Base-by-base conservation (phyloP, 2,329 filamentous ascomycete species). In the Paraphaeosphaeria sporulosa region DNA sequence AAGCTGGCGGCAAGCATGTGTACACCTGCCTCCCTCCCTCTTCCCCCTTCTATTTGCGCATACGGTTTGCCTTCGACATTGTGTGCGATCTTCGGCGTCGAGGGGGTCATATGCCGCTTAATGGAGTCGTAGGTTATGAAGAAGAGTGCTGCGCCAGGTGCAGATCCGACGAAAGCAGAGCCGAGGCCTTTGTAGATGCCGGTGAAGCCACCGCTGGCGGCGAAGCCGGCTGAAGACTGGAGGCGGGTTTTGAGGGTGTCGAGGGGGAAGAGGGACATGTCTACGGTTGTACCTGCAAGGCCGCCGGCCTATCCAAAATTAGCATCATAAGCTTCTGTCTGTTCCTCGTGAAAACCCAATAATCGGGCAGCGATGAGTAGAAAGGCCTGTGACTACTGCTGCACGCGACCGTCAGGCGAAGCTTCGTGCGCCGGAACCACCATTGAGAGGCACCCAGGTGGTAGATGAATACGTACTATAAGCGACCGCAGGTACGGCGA, bases 171-270 rank as follows among this genome's bases (percentile, higher is more conserved):
- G 53, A 98, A 84, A 0, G 94, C 93, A 59, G 89, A 92, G 51
- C 94, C 95, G 17, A 99, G 88, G 75, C 95, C 95, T 48, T 92
- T 90, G 83, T 99, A 99, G 71, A 98, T 92, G 63, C 94, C 94
- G 52, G 86, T 86, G 85, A 98, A 94, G 73, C 94, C 94, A 75
- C 95, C 94, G 2, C 90, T 89, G 58, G 90, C 85, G 74, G 92
- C 88, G 83, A 97, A 93, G 77, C 90, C 89, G 58, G 85, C 77
- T 50, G 86, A 86, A 64, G 93, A 93, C 82, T 99, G 95, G 7
- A 99, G 92, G 17, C 95, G 93, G 46, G 96, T 99, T 82, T 99
- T 99, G 76, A 99, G 89, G 0, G 95, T 99, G 86, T 99, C 96
- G 84, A 99, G 93, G 0, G 95, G 95, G 83, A 92, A 99, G 75